Conservation (phyloP, 1,284 basidiomycete genomes). For the Sanghuangporus baumii region DNA sequence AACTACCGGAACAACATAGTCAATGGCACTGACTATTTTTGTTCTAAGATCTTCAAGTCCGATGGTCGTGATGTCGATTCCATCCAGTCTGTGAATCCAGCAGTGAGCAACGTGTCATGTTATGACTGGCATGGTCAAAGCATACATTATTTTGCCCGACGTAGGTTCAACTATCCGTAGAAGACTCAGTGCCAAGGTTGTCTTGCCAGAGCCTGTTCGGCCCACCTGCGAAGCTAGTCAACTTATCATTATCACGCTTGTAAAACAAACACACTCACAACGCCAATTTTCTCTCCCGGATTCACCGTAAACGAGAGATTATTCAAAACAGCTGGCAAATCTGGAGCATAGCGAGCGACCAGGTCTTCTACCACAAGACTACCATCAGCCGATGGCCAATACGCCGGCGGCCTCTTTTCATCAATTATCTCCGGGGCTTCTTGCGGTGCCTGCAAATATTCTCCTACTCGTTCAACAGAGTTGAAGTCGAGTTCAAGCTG, state of each 20-base stretch:
- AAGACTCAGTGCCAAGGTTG: slow-evolving; percentile 70
- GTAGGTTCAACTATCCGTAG: slow-evolving; percentile 78
- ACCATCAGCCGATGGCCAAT: slow-evolving; percentile 68
- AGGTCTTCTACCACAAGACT: slow-evolving; percentile 56
- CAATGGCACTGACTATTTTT: slow-evolving; percentile 7
- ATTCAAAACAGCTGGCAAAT: slow-evolving; percentile 68
- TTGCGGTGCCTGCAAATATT: slow-evolving; percentile 74
- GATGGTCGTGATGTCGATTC: slow-evolving; percentile 76
- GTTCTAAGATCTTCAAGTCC: slow-evolving; percentile 79
- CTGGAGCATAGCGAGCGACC: slow-evolving; percentile 67
- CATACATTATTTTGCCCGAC: slow-evolving; percentile 64
- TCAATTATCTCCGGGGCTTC: slow-evolving; percentile 69
- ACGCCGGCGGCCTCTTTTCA: slow-evolving; percentile 57
- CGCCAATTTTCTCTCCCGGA: slow-evolving; percentile 74
- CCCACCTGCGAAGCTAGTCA: slow-evolving; percentile 40
- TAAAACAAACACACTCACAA: slow-evolving; percentile 35
- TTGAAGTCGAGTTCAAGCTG: slow-evolving; percentile 73
- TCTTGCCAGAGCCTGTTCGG: slow-evolving; percentile 63
- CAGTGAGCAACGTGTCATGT: neutral
- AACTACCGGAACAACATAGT: neutral
- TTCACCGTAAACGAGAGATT: slow-evolving; percentile 64
- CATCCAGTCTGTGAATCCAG: slow-evolving; percentile 53
- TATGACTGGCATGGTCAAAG: neutral
- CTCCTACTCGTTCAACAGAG: slow-evolving; percentile 77
- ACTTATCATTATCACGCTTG: neutral